These are phyloP conservation scores for Astrothelium macrocarpum DNA, from an alignment of 495 filamentous ascomycete species.

Conservation along the genomic window DNA sequence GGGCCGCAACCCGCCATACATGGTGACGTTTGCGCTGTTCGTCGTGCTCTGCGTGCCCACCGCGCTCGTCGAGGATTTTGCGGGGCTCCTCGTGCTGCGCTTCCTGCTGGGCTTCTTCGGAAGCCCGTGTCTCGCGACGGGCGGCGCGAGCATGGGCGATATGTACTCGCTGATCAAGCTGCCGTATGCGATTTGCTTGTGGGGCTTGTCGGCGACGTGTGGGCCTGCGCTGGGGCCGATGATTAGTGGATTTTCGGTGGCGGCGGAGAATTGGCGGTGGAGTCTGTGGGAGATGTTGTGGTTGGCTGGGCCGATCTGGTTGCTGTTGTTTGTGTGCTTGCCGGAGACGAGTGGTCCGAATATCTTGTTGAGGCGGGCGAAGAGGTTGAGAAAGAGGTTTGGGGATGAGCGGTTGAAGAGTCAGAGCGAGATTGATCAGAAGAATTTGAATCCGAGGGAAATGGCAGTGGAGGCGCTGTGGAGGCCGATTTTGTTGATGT, in stretches of 20 bases:
- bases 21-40: slow-evolving; percentile 39
- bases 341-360: slow-evolving; percentile 46
- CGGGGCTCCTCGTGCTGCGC: slow-evolving; percentile 41
- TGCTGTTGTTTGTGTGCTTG: slow-evolving; percentile 44
- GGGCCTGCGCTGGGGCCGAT: slow-evolving; percentile 52
- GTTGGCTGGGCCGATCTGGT: slow-evolving; percentile 37
- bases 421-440: slow-evolving; percentile 35
- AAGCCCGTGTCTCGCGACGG: slow-evolving; percentile 42
- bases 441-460: slow-evolving; percentile 36
- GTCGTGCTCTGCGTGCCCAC: slow-evolving; percentile 42
- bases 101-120: slow-evolving; percentile 50
- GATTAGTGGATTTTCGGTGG: slow-evolving; percentile 54
- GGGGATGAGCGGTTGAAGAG: slow-evolving; percentile 25
- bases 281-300: slow-evolving; percentile 39
- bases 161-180: slow-evolving; percentile 46
- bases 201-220: slow-evolving; percentile 39
- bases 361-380: slow-evolving; percentile 49
- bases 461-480: slow-evolving; percentile 51
- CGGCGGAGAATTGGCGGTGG: slow-evolving; percentile 39
- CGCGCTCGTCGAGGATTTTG: slow-evolving; percentile 39
- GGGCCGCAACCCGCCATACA: slow-evolving; percentile 40
- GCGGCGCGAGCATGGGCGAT: slow-evolving; percentile 47
- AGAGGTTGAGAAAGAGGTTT: slow-evolving; percentile 39
- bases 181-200: slow-evolving; percentile 45
- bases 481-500: slow-evolving; percentile 52